Evolutionary conservation across 257 asterid species (phyloP).

Genomic region (Nicotiana benthamiana): DNA sequence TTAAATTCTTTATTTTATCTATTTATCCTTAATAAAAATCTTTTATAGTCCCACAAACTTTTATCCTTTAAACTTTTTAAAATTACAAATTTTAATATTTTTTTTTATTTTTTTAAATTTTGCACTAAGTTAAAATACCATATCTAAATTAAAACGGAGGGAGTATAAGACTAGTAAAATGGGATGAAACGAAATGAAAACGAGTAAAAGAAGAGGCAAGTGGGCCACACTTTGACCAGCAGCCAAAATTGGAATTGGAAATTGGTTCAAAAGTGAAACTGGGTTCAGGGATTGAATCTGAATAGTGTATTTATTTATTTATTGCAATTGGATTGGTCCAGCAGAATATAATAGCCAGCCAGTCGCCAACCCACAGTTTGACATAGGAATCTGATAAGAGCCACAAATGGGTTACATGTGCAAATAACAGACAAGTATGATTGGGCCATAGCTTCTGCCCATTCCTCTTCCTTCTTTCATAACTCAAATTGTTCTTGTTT

Average conservation of each 20-base stretch:
- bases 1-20: no score
- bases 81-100: no score
- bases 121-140: no score
- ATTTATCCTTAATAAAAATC: no score
- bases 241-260: neutral
- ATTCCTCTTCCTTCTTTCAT: neutral
- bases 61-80: no score
- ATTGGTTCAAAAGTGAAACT: neutral
- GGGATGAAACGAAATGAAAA: neutral
- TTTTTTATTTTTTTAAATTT: no score
- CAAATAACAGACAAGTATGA: neutral
- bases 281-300: neutral
- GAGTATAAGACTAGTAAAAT: no score
- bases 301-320: neutral
- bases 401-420: neutral
- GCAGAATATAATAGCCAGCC: neutral
- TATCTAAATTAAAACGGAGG: no score
- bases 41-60: no score
- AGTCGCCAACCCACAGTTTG: neutral
- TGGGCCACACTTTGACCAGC: neutral
- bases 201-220: neutral
- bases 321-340: neutral
- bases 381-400: neutral
- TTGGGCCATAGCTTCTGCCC: neutral
- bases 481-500: neutral